A percentile compares a stretch with the other conserved stretches of the same genome.
These are phyloP conservation scores for Crataegus laevigata DNA, from an alignment of 306 rosid species.

Conservation along the genomic window DNA sequence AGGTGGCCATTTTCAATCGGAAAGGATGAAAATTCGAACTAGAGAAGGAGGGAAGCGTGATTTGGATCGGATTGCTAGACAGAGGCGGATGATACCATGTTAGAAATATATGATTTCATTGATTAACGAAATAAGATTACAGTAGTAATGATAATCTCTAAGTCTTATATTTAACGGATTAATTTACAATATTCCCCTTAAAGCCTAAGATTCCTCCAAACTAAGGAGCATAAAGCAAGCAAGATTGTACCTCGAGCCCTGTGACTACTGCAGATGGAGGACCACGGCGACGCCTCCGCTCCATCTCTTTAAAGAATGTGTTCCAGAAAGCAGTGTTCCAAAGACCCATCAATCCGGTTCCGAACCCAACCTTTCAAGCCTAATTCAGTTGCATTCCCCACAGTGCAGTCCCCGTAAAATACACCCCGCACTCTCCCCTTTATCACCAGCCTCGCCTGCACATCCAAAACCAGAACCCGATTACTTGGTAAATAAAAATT, in stretches of 20 bases:
- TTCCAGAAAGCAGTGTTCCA: slow-evolving; percentile 52
- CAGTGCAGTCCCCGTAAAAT: slow-evolving; percentile 49
- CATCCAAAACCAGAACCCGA: slow-evolving; percentile 3
- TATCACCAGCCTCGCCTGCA: slow-evolving; percentile 80
- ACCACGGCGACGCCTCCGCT: slow-evolving; percentile 82
- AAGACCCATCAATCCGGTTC: slow-evolving; percentile 49
- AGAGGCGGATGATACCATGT: too few species aligned
- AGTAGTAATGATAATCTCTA: too few species aligned
- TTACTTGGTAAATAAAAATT: background rate
- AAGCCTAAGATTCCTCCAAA: too few species aligned
- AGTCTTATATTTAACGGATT: too few species aligned
- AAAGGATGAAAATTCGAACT: too few species aligned
- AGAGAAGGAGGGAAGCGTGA: too few species aligned
- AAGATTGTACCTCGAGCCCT: slow-evolving; percentile 35
- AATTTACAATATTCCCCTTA: too few species aligned
- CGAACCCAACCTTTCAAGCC: slow-evolving; percentile 54
- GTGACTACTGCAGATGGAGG: slow-evolving; percentile 70
- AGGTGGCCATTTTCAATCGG: too few species aligned
- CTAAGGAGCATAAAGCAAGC: too few species aligned
- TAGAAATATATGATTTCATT: too few species aligned
- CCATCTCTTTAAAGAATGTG: slow-evolving; percentile 74
- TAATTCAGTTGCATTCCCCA: slow-evolving; percentile 35
- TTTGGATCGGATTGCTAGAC: too few species aligned
- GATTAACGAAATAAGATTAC: too few species aligned
- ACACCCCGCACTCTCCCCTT: slow-evolving; percentile 84